Percentiles rank a stretch among this genome's conserved stretches.
These are phyloP conservation scores for Combretum micranthum DNA, from an alignment of 345 rosid species.

Conservation along the genomic window DNA sequence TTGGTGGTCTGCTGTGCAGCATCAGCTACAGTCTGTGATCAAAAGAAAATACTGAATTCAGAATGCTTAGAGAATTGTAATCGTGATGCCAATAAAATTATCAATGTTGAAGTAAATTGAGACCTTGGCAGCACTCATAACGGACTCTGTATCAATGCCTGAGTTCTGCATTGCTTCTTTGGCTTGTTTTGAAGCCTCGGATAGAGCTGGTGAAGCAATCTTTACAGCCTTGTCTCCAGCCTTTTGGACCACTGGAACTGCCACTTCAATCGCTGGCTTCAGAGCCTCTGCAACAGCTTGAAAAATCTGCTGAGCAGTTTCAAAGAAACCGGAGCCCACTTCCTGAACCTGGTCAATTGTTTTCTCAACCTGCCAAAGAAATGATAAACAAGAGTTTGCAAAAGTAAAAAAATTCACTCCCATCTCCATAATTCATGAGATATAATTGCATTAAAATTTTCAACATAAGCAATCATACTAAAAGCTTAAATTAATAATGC, in stretches of 20 bases:
- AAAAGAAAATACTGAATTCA: not conserved
- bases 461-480: too few relatives aligned
- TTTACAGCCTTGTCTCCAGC: constrained; percentile 80
- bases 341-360: constrained; percentile 71
- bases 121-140: constrained; percentile 76
- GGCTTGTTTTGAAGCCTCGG: constrained; percentile 83
- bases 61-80: not conserved
- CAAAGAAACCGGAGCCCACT: constrained; percentile 54
- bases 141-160: constrained; percentile 74
- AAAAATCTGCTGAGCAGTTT: constrained; percentile 48
- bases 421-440: too few relatives aligned
- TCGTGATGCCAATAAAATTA: not conserved
- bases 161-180: constrained; percentile 81
- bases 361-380: constrained; percentile 61
- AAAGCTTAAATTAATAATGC: too few relatives aligned
- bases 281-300: constrained; percentile 54
- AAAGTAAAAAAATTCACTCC: not conserved
- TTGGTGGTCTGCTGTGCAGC: constrained; percentile 66
- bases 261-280: constrained; percentile 73
- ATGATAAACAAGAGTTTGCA: constrained; percentile 6
- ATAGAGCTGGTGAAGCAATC: constrained; percentile 75
- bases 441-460: too few relatives aligned
- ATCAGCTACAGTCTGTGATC: constrained; percentile 62
- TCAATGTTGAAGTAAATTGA: not conserved
- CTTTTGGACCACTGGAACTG: constrained; percentile 59